Evolutionary conservation across 805 yeast species (phyloP).

Genomic region (Candida loeiensis): DNA sequence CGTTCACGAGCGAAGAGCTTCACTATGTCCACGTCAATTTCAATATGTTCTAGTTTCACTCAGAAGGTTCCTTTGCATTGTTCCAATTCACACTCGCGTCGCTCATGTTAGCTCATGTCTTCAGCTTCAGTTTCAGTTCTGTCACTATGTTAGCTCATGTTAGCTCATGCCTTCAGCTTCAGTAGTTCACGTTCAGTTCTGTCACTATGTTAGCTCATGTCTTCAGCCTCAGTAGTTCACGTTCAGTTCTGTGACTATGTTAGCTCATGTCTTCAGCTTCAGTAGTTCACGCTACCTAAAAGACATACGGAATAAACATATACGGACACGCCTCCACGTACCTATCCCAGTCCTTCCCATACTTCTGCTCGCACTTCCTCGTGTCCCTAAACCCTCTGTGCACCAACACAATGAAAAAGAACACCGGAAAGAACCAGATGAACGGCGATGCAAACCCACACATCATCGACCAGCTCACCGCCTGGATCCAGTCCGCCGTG

Average conservation of each 20-base stretch:
- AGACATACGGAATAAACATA: constrained; percentile 84
- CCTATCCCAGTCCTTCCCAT: constrained; percentile 91
- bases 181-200: too few species aligned
- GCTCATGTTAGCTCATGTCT: too few species aligned
- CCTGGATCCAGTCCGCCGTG: constrained; percentile 89
- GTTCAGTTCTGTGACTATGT: not conserved
- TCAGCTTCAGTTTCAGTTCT: too few species aligned
- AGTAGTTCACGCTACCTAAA: constrained; percentile 35
- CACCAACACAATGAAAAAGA: constrained; percentile 79
- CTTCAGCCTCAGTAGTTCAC: not conserved
- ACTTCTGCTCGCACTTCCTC: constrained; percentile 77
- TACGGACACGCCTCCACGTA: constrained; percentile 88
- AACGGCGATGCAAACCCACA: constrained; percentile 86
- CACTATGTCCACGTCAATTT: too few species aligned
- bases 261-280: not conserved
- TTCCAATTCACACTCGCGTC: too few species aligned
- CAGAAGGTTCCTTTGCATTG: too few species aligned
- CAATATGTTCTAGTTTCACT: too few species aligned
- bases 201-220: too few species aligned
- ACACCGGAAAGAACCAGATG: constrained; percentile 95
- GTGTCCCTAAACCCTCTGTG: constrained; percentile 91
- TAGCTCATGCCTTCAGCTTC: too few species aligned
- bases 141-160: too few species aligned
- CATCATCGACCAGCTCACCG: constrained; percentile 85
- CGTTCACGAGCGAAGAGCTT: too few species aligned